phyloP scores from a whole-genome alignment of 257 asterid species.

The Solanum lycopersicoides region DNA sequence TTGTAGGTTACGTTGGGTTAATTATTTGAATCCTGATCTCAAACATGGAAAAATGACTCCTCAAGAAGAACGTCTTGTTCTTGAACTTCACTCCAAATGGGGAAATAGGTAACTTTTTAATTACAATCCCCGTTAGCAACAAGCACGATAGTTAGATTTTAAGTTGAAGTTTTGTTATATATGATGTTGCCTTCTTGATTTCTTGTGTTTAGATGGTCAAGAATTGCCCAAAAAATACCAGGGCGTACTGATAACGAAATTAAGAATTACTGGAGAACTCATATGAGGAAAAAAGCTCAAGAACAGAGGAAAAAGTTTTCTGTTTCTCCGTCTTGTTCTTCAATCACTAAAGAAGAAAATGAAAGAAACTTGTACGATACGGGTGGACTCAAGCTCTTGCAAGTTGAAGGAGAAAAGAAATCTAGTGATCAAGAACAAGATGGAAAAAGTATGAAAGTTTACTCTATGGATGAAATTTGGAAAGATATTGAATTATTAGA shows the following conservation, averaged over 20 bases:
- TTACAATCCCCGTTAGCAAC: not conserved
- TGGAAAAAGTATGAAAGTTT: constrained; percentile 18
- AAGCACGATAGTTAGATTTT: not conserved
- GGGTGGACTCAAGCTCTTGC: constrained; percentile 23
- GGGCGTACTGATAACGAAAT: constrained; percentile 96
- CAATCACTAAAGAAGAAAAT: constrained; percentile 3
- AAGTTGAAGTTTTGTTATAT: not conserved
- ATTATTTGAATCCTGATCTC: constrained; percentile 77
- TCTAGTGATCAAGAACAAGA: constrained; percentile 8
- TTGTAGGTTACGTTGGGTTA: constrained; percentile 81
- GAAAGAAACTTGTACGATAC: constrained; percentile 56
- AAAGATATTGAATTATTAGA: constrained; percentile 57
- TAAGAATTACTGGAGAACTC: constrained; percentile 91
- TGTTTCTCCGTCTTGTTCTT: constrained; percentile 14
- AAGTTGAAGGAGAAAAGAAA: constrained; percentile 6
- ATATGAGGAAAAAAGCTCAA: constrained; percentile 80
- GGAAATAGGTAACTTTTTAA: constrained; percentile 49
- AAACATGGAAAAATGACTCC: constrained; percentile 70
- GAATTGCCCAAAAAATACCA: constrained; percentile 76
- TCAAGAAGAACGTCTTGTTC: constrained; percentile 62
- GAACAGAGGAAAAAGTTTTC: constrained; percentile 47
- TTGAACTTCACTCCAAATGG: constrained; percentile 75
- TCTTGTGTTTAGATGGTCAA: constrained; percentile 62
- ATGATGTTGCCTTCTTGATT: not conserved
- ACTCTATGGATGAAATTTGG: constrained; percentile 86